These are phyloP conservation scores for Lineolata rhizophorae DNA, from an alignment of 495 filamentous ascomycete species.

Conservation along the genomic window DNA sequence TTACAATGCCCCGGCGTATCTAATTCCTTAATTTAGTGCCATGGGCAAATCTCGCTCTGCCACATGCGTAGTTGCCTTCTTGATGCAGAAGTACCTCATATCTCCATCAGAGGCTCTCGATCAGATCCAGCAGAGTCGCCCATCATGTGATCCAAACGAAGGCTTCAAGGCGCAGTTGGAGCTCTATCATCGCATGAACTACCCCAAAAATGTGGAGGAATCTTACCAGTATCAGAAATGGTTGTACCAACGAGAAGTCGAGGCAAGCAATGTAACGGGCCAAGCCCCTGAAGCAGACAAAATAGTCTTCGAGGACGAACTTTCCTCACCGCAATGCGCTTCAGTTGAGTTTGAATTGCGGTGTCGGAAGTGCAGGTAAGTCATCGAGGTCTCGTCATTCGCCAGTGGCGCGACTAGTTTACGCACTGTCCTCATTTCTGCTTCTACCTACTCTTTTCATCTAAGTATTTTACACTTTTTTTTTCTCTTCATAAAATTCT, in stretches of 20 bases:
- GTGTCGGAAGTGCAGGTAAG: slow-evolving; percentile 31
- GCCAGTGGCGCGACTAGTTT: no score
- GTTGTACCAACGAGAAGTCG: slow-evolving; percentile 60
- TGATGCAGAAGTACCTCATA: slow-evolving; percentile 41
- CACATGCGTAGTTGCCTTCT: slow-evolving; percentile 61
- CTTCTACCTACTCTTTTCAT: slow-evolving; percentile 4
- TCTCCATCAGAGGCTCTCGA: slow-evolving; percentile 36
- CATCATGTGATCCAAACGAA: slow-evolving; percentile 62
- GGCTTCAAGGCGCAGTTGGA: slow-evolving; percentile 77
- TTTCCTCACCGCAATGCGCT: slow-evolving; percentile 5
- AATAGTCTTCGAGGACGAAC: slow-evolving; percentile 72
- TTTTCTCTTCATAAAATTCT: no score
- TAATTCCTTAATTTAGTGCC: no score
- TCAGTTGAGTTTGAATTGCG: slow-evolving; percentile 22
- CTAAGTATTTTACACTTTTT: no score
- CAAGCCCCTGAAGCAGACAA: slow-evolving; percentile 40
- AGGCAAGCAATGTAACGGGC: slow-evolving; percentile 44
- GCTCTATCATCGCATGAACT: slow-evolving; percentile 65
- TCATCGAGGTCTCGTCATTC: slow-evolving; percentile 1
- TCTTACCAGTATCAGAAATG: slow-evolving; percentile 68
- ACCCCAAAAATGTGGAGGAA: slow-evolving; percentile 43
- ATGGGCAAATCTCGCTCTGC: slow-evolving; percentile 93
- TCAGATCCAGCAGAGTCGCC: slow-evolving; percentile 39
- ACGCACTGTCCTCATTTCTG: no score
- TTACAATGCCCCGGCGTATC: no score